A percentile compares a stretch with the other conserved stretches of the same genome.
Evolutionary conservation across 768 basidiomycete species (phyloP).

Genomic region (Boletus eberwhitei): DNA sequence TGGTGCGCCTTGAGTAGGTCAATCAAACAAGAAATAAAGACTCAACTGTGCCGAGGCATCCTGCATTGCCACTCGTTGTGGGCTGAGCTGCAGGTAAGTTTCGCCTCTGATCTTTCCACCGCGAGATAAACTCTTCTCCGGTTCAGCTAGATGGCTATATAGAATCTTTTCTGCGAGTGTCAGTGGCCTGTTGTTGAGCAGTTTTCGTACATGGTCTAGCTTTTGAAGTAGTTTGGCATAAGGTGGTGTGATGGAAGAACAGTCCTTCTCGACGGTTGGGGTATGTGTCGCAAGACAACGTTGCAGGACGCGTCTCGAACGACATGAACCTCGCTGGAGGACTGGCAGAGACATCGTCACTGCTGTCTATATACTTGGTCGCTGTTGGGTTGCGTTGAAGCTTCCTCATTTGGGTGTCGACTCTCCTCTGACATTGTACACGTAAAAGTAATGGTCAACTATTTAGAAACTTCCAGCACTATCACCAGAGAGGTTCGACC

Average conservation of each 20-base stretch:
- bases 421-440: background rate
- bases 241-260: constrained; percentile 78
- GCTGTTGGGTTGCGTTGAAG: background rate
- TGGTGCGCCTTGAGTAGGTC: constrained; percentile 28
- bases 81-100: constrained; percentile 84
- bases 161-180: constrained; percentile 98
- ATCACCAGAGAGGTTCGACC: constrained; percentile 60
- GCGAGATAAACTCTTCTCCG: constrained; percentile 62
- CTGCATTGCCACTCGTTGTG: constrained; percentile 97
- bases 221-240: constrained; percentile 70
- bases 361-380: background rate
- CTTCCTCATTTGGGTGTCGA: background rate
- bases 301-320: constrained; percentile 20
- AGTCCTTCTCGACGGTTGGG: constrained; percentile 50
- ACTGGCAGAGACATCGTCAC: constrained; percentile 20
- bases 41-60: constrained; percentile 87
- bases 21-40: constrained; percentile 10
- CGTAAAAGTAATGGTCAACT: background rate
- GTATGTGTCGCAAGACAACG: constrained; percentile 40
- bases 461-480: background rate
- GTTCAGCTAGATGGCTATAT: constrained; percentile 86
- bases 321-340: constrained; percentile 16
- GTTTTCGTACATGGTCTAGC: constrained; percentile 61
- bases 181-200: constrained; percentile 72
- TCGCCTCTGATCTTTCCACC: constrained; percentile 77